These are phyloP conservation scores for Eimeria praecox DNA, from an alignment of 169 alveolate genomes.

Conservation along the genomic window DNA sequence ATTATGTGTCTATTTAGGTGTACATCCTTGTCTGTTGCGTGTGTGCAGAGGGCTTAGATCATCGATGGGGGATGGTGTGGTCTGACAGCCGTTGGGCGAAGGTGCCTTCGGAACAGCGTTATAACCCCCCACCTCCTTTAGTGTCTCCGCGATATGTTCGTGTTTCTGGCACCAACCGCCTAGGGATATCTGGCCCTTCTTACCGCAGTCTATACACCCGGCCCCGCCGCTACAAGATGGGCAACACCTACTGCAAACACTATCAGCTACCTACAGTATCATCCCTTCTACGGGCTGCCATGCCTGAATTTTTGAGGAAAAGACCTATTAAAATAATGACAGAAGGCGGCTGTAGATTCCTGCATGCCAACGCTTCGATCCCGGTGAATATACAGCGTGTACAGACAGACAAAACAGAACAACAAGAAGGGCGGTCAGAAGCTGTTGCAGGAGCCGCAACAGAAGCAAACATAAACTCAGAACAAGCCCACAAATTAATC, in stretches of 20 bases:
- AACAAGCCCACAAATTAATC: background rate
- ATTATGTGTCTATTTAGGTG: no score
- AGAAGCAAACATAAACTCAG: background rate
- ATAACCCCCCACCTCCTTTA: background rate
- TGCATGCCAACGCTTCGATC: background rate
- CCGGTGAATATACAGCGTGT: background rate
- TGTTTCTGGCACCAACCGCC: background rate
- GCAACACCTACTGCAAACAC: constrained; percentile 33
- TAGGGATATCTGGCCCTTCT: background rate
- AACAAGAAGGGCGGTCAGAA: background rate
- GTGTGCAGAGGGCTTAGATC: constrained; percentile 16
- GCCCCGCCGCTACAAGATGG: constrained; percentile 5
- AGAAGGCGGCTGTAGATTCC: background rate
- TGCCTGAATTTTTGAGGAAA: constrained; percentile 27
- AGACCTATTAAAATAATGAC: constrained; percentile 20
- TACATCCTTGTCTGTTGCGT: background rate
- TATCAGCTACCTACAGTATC: constrained; percentile 54
- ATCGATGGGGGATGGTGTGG: constrained; percentile 21
- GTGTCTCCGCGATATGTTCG: constrained; percentile 20
- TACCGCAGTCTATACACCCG: constrained; percentile 31
- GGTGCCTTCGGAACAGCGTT: background rate
- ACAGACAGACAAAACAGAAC: background rate
- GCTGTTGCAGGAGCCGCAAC: background rate
- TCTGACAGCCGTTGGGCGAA: background rate
- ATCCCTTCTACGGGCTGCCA: background rate